Evolutionary conservation across 805 yeast genomes (phyloP).

Genomic region (Myxozyma geophila): DNA sequence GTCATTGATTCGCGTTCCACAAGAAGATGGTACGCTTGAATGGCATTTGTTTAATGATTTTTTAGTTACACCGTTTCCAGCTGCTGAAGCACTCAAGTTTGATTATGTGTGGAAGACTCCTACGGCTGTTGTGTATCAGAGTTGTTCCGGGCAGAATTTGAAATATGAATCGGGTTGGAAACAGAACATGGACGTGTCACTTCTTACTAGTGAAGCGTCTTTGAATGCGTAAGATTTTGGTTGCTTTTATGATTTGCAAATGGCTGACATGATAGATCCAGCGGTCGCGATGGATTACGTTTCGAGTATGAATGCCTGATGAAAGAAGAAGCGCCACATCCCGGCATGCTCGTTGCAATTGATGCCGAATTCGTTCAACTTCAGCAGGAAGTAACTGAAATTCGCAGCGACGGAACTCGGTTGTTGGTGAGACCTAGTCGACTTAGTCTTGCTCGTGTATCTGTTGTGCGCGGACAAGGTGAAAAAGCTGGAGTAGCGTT

Average conservation of each 20-base stretch:
- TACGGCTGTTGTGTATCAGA: constrained; percentile 68
- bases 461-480: constrained; percentile 73
- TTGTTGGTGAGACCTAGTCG: constrained; percentile 73
- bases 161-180: constrained; percentile 57
- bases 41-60: constrained; percentile 95
- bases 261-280: constrained; percentile 53
- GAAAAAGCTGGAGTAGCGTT: constrained; percentile 73
- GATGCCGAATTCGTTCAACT: constrained; percentile 95
- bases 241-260: background rate
- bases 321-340: constrained; percentile 67
- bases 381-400: constrained; percentile 77
- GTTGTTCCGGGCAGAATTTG: constrained; percentile 40
- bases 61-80: constrained; percentile 74
- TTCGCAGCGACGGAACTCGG: constrained; percentile 71
- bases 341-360: constrained; percentile 82
- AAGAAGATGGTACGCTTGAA: constrained; percentile 33
- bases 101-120: constrained; percentile 84
- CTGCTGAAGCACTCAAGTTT: constrained; percentile 76
- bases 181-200: constrained; percentile 58
- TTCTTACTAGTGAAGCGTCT: constrained; percentile 67
- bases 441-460: constrained; percentile 82
- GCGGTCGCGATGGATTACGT: constrained; percentile 58
- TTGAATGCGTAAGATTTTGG: constrained; percentile 8
- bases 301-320: constrained; percentile 73
- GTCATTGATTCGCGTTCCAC: constrained; percentile 41